A percentile compares a stretch with the other conserved stretches of the same genome.
Evolutionary conservation across 2,329 filamentous ascomycete genomes (phyloP).

Genomic region (Apiospora hydei): DNA sequence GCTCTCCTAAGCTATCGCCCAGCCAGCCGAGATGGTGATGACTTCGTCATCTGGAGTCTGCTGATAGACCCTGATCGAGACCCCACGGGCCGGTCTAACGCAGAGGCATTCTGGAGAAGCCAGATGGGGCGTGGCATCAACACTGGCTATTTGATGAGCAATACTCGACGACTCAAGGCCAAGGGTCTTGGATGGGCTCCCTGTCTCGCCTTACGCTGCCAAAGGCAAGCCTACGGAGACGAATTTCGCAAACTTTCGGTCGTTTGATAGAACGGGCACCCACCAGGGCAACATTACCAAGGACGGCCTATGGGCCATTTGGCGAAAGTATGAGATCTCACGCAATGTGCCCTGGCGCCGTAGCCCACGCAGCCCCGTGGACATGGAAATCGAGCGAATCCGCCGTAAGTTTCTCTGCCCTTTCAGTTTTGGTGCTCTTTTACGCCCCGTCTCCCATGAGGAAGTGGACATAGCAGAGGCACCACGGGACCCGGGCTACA

Average conservation of each 20-base stretch:
- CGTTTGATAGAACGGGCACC: not conserved
- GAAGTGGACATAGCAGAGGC: not conserved
- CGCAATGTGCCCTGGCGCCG: not conserved
- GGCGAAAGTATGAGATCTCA: not conserved
- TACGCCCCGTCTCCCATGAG: not conserved
- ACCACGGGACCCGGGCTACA: not conserved
- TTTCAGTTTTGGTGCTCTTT: not conserved
- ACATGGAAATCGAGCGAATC: not conserved
- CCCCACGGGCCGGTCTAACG: not conserved
- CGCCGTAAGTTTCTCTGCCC: not conserved
- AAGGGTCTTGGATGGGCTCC: not conserved
- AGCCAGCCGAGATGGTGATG: not conserved
- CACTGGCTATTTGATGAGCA: not conserved
- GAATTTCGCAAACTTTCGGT: not conserved
- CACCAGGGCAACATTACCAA: not conserved
- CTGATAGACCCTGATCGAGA: not conserved
- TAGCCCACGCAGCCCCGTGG: not conserved
- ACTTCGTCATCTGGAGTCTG: constrained; percentile 12
- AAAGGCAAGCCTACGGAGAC: too few relatives aligned
- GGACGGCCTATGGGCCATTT: not conserved
- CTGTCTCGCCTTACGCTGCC: not conserved
- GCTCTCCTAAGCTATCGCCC: not conserved
- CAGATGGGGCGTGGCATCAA: not conserved
- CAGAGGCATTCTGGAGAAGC: not conserved
- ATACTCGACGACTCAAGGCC: not conserved